Evolutionary conservation across 2,329 filamentous ascomycete species (phyloP), one percentile per base, ranked within the genome.

Genomic region (Aspergillus viridinutans): DNA sequence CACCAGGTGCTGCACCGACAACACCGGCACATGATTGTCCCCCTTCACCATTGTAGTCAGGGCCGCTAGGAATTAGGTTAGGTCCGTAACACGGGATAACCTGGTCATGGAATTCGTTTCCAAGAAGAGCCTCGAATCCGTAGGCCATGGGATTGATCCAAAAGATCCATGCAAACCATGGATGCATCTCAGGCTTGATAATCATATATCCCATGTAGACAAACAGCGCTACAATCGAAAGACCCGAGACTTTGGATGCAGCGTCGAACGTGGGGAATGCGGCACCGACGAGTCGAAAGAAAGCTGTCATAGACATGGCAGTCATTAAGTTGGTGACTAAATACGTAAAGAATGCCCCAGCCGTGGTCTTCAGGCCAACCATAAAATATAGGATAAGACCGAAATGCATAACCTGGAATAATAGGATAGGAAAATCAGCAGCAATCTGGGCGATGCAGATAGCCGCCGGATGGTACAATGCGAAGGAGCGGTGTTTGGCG

Each of bases 351-450:
- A 87, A 88, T 0, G 77, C 72, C 0, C 66, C 75, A 0, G 85
- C 84, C 0, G 75, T 72, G 45, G 69, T 68, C 4, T 78, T 80
- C 25, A 88, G 71, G 0, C 82, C 82, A 14, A 81, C 81, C 84
- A 88, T 86, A 61, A 86, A 89, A 71, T 88, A 88, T 0, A 85
- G 58, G 0, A 85, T 76, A 0, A 89, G 6, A 2, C 80, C 76
- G 61, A 89, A 89, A 1, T 76, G 71, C 0, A 80, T 78, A 14
- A 87, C 76, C 63, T 88, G 86, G 58, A 86, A 78, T 9, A 86
- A 74, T 52, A 86, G 78, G 4, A 83, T 78, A 0, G 80, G 81
- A 0, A 82, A 72, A 58, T 83, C 81, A 4, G 78, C 76, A n/a
- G 76, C 64, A 40, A 80, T 77, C 58, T 78, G 74, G 3, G 73